Percentiles rank a stretch among this genome's conserved stretches.
Evolutionary conservation across 2,329 filamentous ascomycete genomes (phyloP).

Genomic region (Penicillium sp.): DNA sequence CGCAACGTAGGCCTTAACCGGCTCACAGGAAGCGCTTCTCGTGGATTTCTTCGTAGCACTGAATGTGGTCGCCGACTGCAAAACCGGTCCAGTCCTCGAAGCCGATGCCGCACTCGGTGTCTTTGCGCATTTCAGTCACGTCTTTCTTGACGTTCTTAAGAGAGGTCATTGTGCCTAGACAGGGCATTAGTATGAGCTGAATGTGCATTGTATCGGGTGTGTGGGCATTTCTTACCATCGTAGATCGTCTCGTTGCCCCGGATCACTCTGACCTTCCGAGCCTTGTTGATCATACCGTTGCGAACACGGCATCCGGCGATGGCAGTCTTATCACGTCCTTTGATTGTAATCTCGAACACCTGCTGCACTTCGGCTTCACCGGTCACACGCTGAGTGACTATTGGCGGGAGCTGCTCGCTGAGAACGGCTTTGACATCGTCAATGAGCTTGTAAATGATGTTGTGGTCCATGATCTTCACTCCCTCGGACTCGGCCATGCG

Average conservation of each 20-base stretch:
- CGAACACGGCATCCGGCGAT: slow-evolving; percentile 86
- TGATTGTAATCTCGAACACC: slow-evolving; percentile 79
- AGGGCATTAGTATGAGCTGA: background rate
- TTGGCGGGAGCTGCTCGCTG: slow-evolving; percentile 66
- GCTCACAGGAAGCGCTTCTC: slow-evolving; percentile 62
- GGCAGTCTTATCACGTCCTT: slow-evolving; percentile 65
- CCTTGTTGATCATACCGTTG: slow-evolving; percentile 70
- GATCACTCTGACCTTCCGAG: slow-evolving; percentile 67
- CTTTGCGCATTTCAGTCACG: slow-evolving; percentile 83
- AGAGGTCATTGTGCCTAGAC: slow-evolving; percentile 69
- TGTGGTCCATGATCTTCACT: slow-evolving; percentile 79
- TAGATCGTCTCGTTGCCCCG: slow-evolving; percentile 69
- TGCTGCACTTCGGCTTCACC: slow-evolving; percentile 86
- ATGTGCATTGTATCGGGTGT: background rate
- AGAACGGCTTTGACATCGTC: slow-evolving; percentile 57
- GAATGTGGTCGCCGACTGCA: slow-evolving; percentile 76
- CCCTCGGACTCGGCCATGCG: slow-evolving; percentile 67
- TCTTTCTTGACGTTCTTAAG: slow-evolving; percentile 94
- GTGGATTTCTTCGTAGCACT: slow-evolving; percentile 75
- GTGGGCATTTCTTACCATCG: slow-evolving; percentile 64
- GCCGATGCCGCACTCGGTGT: slow-evolving; percentile 86
- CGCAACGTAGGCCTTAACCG: background rate
- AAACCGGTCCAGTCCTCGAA: slow-evolving; percentile 80
- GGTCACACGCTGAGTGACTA: slow-evolving; percentile 66
- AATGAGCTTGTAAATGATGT: slow-evolving; percentile 57